These are phyloP conservation scores for Apiosordaria backusii DNA, from an alignment of 495 filamentous ascomycete species.

Conservation along the genomic window DNA sequence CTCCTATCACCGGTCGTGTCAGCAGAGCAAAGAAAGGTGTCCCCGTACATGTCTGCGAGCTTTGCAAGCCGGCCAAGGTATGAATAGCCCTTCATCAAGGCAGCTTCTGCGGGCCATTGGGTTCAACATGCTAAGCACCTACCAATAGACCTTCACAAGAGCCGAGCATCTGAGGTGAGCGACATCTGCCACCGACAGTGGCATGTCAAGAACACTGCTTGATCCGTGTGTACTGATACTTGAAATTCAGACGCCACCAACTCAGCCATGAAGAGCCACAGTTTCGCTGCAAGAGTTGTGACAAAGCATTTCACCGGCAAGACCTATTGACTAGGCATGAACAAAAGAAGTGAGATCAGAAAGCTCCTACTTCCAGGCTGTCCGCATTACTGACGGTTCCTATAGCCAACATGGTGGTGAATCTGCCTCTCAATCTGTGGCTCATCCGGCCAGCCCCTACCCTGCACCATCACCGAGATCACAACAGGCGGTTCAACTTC, in stretches of 20 bases:
- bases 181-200: background rate
- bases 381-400: conserved; percentile 11
- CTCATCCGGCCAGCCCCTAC: conserved; percentile 22
- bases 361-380: background rate
- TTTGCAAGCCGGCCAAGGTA: conserved; percentile 61
- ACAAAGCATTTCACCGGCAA: conserved; percentile 61
- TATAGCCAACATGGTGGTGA: conserved; percentile 40
- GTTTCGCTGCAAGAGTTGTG: conserved; percentile 64
- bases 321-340: conserved; percentile 77
- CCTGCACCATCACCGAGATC: conserved; percentile 18
- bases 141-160: conserved; percentile 69
- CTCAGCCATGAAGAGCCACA: conserved; percentile 75
- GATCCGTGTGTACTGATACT: conserved; percentile 18
- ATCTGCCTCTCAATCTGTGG: conserved; percentile 21
- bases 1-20: conserved; percentile 70
- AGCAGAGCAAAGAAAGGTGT: conserved; percentile 83
- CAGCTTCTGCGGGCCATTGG: too few species aligned
- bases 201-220: background rate
- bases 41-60: conserved; percentile 70
- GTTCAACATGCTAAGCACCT: conserved; percentile 21
- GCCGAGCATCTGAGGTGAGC: conserved; percentile 78
- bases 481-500: conserved; percentile 9
- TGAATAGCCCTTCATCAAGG: conserved; percentile 8
- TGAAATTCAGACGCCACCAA: conserved; percentile 67
- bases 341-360: conserved; percentile 71